A percentile compares a stretch with the other conserved stretches of the same genome.
Evolutionary conservation across 73 alveolate species (phyloP).

Genomic region (Paramecium tetraurelia): DNA sequence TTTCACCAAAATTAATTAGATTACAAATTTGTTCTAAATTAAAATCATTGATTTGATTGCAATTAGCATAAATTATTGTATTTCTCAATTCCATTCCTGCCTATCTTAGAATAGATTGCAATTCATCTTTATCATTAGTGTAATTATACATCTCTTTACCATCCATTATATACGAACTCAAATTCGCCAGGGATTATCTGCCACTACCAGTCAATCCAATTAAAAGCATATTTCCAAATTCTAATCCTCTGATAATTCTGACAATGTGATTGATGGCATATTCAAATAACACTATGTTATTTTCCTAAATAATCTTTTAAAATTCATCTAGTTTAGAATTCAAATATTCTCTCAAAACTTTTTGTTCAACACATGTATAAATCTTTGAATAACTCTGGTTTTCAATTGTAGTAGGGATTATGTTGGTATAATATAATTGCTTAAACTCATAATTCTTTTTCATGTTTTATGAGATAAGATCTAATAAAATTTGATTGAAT

Average conservation of each 20-base stretch:
- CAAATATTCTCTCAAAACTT: constrained; percentile 69
- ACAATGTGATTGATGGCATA: constrained; percentile 74
- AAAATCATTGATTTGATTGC: not conserved
- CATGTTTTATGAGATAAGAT: not conserved
- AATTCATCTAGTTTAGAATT: constrained; percentile 61
- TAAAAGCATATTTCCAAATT: constrained; percentile 77
- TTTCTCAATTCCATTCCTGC: constrained; percentile 79
- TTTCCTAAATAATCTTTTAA: constrained; percentile 31
- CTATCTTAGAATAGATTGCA: constrained; percentile 66
- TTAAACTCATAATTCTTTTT: constrained; percentile 16
- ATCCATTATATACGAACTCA: constrained; percentile 70
- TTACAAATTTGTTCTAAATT: constrained; percentile 55
- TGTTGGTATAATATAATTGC: not conserved
- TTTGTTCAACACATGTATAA: constrained; percentile 67
- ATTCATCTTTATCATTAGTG: constrained; percentile 68
- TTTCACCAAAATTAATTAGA: constrained; percentile 57
- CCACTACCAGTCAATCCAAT: constrained; percentile 88
- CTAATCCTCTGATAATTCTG: constrained; percentile 74
- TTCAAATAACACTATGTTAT: constrained; percentile 78
- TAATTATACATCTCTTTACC: constrained; percentile 64
- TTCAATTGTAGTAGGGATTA: constrained; percentile 77
- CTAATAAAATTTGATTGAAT: not conserved
- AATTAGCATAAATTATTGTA: constrained; percentile 64
- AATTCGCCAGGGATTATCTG: constrained; percentile 64
- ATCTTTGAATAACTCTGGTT: constrained; percentile 70